Conservation (phyloP, 257 asterid genomes). For the Rauvolfia tetraphylla region DNA sequence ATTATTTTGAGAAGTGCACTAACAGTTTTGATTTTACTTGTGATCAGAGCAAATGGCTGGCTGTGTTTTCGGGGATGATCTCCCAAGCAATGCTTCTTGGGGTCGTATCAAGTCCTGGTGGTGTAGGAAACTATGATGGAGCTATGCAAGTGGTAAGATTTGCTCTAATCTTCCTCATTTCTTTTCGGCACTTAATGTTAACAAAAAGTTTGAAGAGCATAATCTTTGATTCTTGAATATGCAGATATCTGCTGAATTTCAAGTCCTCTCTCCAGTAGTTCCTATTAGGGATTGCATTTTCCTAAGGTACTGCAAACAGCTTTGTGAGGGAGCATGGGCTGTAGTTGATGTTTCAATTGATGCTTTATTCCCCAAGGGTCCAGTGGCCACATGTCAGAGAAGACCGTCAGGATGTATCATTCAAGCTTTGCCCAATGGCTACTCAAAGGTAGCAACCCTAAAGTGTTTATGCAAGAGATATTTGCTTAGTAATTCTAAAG, state of each 20-base stretch:
- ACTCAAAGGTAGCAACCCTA: not conserved
- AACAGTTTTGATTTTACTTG: not conserved
- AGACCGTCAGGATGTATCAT: constrained; percentile 61
- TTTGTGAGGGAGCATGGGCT: constrained; percentile 36
- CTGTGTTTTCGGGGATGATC: not conserved
- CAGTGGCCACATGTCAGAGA: constrained; percentile 26
- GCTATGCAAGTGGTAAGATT: not conserved
- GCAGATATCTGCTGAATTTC: not conserved
- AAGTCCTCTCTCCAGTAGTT: not conserved
- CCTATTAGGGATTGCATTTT: not conserved
- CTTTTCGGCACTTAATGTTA: not conserved
- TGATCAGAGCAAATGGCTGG: not conserved
- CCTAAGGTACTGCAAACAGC: constrained; percentile 39
- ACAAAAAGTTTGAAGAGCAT: too few species aligned
- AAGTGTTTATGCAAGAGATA: not conserved
- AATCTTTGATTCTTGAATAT: not conserved
- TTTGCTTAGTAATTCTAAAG: not conserved
- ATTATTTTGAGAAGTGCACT: not conserved
- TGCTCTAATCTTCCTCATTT: not conserved
- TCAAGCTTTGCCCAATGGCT: constrained; percentile 16
- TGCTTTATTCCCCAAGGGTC: constrained; percentile 31
- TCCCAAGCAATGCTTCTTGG: not conserved
- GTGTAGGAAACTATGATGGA: not conserved
- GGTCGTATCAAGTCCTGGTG: not conserved
- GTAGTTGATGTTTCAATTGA: constrained; percentile 56